Conservation (phyloP, 2,329 filamentous ascomycete species). For the Dactylellina drechsleri region DNA sequence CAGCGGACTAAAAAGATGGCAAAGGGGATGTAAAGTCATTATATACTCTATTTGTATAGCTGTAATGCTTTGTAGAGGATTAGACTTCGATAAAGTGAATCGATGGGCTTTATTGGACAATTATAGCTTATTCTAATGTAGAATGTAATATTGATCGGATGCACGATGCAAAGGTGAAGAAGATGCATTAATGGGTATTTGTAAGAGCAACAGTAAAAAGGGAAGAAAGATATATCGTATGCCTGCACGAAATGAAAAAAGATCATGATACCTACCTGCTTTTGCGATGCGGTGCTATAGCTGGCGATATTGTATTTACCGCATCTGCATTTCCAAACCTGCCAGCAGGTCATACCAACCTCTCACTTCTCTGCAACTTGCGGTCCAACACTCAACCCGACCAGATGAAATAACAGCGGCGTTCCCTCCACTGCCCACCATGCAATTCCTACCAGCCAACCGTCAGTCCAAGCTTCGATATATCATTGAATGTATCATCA, state of each 20-base stretch:
- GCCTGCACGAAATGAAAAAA: background rate
- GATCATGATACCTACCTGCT: slow-evolving; percentile 12
- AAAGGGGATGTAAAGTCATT: slow-evolving; percentile 24
- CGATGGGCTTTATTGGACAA: background rate
- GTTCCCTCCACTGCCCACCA: slow-evolving; percentile 82
- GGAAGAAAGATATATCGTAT: background rate
- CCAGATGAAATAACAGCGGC: slow-evolving; percentile 75
- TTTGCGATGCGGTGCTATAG: background rate
- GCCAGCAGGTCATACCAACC: slow-evolving; percentile 27
- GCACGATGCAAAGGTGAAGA: background rate
- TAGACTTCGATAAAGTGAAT: no score
- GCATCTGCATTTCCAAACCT: background rate
- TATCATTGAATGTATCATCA: background rate
- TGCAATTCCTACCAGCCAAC: slow-evolving; percentile 73
- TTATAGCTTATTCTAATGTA: background rate
- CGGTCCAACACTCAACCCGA: slow-evolving; percentile 63
- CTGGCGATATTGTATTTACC: background rate
- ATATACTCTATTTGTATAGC: background rate
- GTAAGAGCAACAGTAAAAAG: slow-evolving; percentile 2
- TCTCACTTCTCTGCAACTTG: slow-evolving; percentile 33
- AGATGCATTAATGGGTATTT: slow-evolving; percentile 28
- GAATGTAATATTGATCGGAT: background rate
- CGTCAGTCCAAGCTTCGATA: background rate
- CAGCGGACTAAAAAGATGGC: slow-evolving; percentile 50
- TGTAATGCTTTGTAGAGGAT: background rate